Conservation (phyloP, 2,329 filamentous ascomycete species). For the Fusarium anthophilum region DNA sequence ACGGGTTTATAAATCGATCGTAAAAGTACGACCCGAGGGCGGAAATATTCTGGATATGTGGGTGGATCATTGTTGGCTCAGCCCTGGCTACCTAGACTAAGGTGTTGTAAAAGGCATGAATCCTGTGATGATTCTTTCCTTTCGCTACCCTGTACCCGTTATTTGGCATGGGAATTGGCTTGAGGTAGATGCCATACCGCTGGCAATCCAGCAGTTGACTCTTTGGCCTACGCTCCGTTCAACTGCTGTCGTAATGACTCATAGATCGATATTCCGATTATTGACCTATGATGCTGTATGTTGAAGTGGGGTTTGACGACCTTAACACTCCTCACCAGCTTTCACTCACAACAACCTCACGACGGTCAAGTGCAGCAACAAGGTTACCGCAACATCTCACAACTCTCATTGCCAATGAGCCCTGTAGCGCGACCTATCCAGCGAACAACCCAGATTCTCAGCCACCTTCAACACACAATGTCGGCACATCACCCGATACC, state of each 20-base stretch:
- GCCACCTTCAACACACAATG: constrained; percentile 45
- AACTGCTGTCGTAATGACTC: constrained; percentile 28
- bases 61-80: constrained; percentile 10
- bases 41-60: constrained; percentile 18
- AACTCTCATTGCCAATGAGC: constrained; percentile 28
- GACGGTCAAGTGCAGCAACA: not conserved
- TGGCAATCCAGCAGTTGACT: not conserved
- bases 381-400: not conserved
- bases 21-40: not conserved
- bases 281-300: constrained; percentile 22
- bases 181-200: not conserved
- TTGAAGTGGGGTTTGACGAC: constrained; percentile 24
- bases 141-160: not conserved
- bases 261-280: constrained; percentile 18
- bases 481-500: constrained; percentile 28
- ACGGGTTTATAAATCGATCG: constrained; percentile 2
- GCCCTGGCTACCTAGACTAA: not conserved
- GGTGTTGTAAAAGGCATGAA: not conserved
- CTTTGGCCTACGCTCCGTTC: not conserved
- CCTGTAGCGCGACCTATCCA: constrained; percentile 20
- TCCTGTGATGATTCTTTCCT: not conserved
- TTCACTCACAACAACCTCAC: not conserved
- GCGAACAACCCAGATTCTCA: constrained; percentile 43
- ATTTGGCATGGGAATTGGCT: not conserved
- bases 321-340: not conserved